Percentiles rank a stretch among this genome's conserved stretches.
Evolutionary conservation across 768 basidiomycete genomes (phyloP).

Genomic region (Russula ochroleuca): DNA sequence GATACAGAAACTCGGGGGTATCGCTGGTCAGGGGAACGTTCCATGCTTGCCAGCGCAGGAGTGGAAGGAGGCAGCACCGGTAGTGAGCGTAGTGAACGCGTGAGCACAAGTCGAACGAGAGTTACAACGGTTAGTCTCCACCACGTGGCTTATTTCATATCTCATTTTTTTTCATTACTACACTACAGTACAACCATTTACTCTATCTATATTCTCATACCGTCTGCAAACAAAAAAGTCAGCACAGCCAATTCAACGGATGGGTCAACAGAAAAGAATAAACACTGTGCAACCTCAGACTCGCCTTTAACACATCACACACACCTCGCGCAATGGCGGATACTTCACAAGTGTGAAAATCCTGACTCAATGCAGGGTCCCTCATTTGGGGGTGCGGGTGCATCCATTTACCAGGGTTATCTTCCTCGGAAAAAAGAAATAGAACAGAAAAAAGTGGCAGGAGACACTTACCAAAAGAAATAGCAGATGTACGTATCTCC

Average conservation of each 20-base stretch:
- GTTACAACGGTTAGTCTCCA: neutral
- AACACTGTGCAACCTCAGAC: slow-evolving; percentile 53
- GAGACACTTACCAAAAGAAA: slow-evolving; percentile 10
- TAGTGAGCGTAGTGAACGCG: slow-evolving; percentile 4
- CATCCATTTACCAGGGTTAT: slow-evolving; percentile 87
- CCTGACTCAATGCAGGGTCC: slow-evolving; percentile 27
- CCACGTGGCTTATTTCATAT: neutral
- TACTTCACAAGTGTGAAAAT: slow-evolving; percentile 27
- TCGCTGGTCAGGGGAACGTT: slow-evolving; percentile 18
- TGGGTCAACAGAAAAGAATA: slow-evolving; percentile 2
- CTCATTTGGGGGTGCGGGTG: slow-evolving; percentile 50
- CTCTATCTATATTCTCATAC: neutral
- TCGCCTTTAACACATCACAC: slow-evolving; percentile 84
- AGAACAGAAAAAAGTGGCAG: neutral
- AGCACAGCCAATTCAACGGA: neutral
- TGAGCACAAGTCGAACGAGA: no score
- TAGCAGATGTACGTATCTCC: slow-evolving; percentile 60
- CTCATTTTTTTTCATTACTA: neutral
- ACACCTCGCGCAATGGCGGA: slow-evolving; percentile 48
- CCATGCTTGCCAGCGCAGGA: slow-evolving; percentile 6
- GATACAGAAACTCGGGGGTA: slow-evolving; percentile 23
- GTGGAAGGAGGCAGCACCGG: neutral
- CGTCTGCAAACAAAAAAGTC: neutral
- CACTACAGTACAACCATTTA: neutral
- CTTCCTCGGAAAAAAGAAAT: slow-evolving; percentile 51